phyloP scores from a whole-genome alignment of 306 rosid species.

The Prunus davidiana region DNA sequence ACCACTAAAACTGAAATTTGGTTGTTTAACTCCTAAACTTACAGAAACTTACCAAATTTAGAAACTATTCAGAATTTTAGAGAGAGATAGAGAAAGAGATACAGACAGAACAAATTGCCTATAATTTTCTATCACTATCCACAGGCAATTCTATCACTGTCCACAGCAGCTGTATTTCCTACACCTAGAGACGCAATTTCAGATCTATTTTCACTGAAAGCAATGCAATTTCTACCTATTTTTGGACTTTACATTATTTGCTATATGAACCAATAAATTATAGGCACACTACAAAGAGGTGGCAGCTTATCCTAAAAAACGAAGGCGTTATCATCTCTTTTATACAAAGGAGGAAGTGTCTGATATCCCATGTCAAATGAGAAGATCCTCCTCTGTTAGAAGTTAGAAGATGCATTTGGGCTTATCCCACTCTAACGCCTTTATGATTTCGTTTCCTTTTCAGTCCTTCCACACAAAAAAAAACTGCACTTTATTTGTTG shows the following conservation, averaged over 20 bases:
- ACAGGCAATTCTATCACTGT: too few relatives aligned
- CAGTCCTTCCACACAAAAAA: too few relatives aligned
- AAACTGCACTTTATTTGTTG: too few relatives aligned
- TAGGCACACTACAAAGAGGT: background rate
- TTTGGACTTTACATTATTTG: background rate
- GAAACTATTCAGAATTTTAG: background rate
- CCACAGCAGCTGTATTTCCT: background rate
- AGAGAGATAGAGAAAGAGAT: background rate
- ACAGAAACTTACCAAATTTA: background rate
- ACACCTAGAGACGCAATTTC: background rate
- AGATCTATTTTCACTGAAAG: background rate
- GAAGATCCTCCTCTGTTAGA: too few relatives aligned
- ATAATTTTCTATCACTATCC: background rate
- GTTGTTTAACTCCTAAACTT: background rate
- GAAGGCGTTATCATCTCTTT: background rate
- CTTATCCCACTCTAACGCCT: too few relatives aligned
- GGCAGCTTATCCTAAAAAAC: background rate
- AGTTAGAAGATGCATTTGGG: too few relatives aligned
- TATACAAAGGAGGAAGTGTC: background rate
- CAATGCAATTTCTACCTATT: background rate
- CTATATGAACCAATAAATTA: background rate
- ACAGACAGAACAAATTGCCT: background rate
- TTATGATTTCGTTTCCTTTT: too few relatives aligned
- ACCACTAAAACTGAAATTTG: background rate
- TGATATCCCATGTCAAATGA: background rate